These are phyloP conservation scores for Globisporangium polare DNA, from an alignment of 352 stramenopile genomes.

Conservation along the genomic window DNA sequence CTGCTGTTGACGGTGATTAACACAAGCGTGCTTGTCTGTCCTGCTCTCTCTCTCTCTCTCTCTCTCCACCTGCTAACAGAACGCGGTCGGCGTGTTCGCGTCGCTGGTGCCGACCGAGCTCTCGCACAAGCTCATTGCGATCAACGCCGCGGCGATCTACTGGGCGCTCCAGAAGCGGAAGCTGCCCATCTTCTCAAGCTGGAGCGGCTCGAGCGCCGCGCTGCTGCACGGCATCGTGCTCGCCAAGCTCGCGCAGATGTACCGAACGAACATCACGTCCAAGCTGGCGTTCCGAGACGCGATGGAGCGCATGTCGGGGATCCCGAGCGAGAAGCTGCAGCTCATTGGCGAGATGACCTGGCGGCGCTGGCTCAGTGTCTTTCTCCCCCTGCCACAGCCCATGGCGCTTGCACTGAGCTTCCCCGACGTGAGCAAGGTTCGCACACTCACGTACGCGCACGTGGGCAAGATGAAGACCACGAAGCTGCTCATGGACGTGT, in stretches of 20 bases:
- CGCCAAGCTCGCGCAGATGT: constrained; percentile 36
- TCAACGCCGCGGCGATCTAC: constrained; percentile 45
- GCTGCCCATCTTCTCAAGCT: constrained; percentile 33
- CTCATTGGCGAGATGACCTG: constrained; percentile 43
- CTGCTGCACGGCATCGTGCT: constrained; percentile 47
- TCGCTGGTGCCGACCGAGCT: constrained; percentile 44
- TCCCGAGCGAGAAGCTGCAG: constrained; percentile 25
- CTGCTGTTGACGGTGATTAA: not conserved
- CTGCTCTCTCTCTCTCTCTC: not conserved
- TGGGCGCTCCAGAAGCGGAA: constrained; percentile 44
- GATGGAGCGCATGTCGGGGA: constrained; percentile 27
- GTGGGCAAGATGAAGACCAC: constrained; percentile 63
- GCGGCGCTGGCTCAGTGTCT: constrained; percentile 50
- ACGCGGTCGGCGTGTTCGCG: constrained; percentile 4
- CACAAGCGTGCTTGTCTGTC: not conserved
- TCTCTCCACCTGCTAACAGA: constrained; percentile 1
- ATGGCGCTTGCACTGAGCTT: constrained; percentile 47
- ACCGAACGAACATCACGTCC: constrained; percentile 40
- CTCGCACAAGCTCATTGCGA: constrained; percentile 46
- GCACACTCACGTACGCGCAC: constrained; percentile 61
- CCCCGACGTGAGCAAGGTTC: constrained; percentile 40
- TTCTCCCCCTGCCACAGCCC: constrained; percentile 53
- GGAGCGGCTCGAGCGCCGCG: constrained; percentile 42
- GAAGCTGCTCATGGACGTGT: constrained; percentile 67
- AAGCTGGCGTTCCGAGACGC: constrained; percentile 39